phyloP scores from a whole-genome alignment of 768 basidiomycete genomes.

The Hygrocybe coccinea region DNA sequence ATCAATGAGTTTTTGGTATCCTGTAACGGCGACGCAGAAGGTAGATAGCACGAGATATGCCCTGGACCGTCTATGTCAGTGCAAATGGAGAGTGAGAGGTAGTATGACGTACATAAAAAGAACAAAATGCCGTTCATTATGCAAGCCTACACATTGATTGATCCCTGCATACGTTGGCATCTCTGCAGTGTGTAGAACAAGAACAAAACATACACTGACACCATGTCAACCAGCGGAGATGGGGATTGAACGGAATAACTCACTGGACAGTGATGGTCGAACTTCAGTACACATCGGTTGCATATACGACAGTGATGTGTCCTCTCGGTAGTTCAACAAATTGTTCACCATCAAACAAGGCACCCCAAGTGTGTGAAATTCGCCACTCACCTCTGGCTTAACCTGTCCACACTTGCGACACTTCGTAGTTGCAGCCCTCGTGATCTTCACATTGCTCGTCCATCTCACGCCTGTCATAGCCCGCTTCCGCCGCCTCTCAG shows the following conservation, averaged over 20 bases:
- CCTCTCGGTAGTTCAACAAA: conserved; percentile 46
- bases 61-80: conserved; percentile 37
- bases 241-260: conserved; percentile 31
- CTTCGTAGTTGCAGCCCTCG: conserved; percentile 49
- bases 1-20: conserved; percentile 54
- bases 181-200: not conserved
- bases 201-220: conserved; percentile 5
- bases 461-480: conserved; percentile 43
- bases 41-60: conserved; percentile 74
- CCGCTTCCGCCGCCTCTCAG: conserved; percentile 31
- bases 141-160: conserved; percentile 93
- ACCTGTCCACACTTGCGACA: conserved; percentile 65
- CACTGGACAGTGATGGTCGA: conserved; percentile 88
- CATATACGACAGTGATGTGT: conserved; percentile 92
- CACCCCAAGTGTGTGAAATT: conserved; percentile 1
- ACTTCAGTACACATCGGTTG: conserved; percentile 84
- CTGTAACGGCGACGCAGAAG: conserved; percentile 54
- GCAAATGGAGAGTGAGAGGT: not conserved
- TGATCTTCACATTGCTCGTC: conserved; percentile 49
- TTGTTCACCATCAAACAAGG: conserved; percentile 5
- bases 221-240: not conserved
- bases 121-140: conserved; percentile 95
- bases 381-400: conserved; percentile 69
- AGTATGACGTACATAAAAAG: conserved; percentile 73
- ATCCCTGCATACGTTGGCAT: conserved; percentile 58